Conservation (phyloP, 176 grass and related monocot genomes). For the Coix lacrymajobi region DNA sequence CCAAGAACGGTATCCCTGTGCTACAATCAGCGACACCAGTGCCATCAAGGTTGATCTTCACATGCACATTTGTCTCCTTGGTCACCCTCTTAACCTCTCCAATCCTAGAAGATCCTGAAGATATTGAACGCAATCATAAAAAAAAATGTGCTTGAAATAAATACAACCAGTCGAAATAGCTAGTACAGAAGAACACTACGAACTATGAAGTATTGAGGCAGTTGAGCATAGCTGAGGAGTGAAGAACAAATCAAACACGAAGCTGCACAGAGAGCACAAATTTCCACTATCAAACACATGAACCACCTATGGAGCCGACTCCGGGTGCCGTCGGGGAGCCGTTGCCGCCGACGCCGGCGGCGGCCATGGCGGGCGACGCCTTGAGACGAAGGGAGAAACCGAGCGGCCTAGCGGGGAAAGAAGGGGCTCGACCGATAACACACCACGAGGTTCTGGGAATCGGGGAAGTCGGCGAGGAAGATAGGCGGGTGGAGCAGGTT, state of each 20-base stretch:
- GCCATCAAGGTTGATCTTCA: conserved; percentile 86
- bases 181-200: neutral
- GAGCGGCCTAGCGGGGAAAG: neutral
- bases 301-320: conserved; percentile 9
- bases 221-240: neutral
- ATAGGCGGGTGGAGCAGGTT: neutral
- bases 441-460: neutral
- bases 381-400: neutral
- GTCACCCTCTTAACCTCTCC: conserved; percentile 80
- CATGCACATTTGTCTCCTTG: conserved; percentile 85
- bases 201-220: neutral
- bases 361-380: neutral
- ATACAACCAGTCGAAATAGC: neutral
- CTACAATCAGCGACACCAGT: conserved; percentile 60
- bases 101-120: conserved; percentile 36
- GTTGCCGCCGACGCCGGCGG: conserved; percentile 24
- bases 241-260: neutral
- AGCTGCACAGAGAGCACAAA: neutral
- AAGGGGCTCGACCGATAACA: neutral
- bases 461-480: neutral
- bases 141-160: neutral
- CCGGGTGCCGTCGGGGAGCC: neutral
- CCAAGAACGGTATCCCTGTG: conserved; percentile 89
- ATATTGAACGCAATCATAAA: neutral
- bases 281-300: neutral